Conservation (phyloP, 2,329 filamentous ascomycete genomes). For the Pseudocercospora crystallina region DNA sequence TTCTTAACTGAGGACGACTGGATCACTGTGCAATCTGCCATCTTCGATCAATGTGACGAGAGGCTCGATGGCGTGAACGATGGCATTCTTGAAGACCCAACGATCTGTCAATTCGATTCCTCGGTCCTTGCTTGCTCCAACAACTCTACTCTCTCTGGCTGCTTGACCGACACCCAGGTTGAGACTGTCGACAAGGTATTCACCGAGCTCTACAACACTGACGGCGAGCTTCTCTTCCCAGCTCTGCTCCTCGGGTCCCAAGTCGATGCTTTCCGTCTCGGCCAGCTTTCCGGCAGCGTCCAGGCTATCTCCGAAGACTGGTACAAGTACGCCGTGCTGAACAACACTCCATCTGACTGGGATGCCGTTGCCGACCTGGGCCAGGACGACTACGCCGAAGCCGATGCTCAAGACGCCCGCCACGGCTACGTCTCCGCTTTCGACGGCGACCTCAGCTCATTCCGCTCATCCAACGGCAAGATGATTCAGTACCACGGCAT, state of each 20-base stretch:
- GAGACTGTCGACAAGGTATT: constrained; percentile 46
- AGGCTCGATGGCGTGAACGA: constrained; percentile 50
- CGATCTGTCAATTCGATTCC: constrained; percentile 44
- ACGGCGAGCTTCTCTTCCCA: constrained; percentile 51
- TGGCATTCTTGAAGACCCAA: constrained; percentile 49
- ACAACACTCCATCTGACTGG: constrained; percentile 41
- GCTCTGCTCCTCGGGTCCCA: constrained; percentile 53
- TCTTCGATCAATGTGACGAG: constrained; percentile 53
- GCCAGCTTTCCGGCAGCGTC: constrained; percentile 42
- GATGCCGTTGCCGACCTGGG: constrained; percentile 39
- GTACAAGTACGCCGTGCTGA: constrained; percentile 52
- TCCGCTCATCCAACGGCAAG: constrained; percentile 44
- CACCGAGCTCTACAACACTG: constrained; percentile 42
- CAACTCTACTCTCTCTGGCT: constrained; percentile 36
- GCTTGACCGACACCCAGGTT: constrained; percentile 47
- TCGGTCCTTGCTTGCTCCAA: constrained; percentile 39
- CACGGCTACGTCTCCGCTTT: constrained; percentile 44
- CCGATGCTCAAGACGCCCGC: constrained; percentile 39
- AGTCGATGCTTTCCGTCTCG: constrained; percentile 37
- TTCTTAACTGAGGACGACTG: constrained; percentile 44
- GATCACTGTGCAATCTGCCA: constrained; percentile 44
- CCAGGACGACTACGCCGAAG: constrained; percentile 43
- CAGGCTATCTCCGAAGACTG: constrained; percentile 50
- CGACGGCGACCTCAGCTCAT: constrained; percentile 40
- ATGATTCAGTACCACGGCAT: constrained; percentile 46